Evolutionary conservation across 2,329 filamentous ascomycete species (phyloP).

Genomic region (Davidsoniella australis): DNA sequence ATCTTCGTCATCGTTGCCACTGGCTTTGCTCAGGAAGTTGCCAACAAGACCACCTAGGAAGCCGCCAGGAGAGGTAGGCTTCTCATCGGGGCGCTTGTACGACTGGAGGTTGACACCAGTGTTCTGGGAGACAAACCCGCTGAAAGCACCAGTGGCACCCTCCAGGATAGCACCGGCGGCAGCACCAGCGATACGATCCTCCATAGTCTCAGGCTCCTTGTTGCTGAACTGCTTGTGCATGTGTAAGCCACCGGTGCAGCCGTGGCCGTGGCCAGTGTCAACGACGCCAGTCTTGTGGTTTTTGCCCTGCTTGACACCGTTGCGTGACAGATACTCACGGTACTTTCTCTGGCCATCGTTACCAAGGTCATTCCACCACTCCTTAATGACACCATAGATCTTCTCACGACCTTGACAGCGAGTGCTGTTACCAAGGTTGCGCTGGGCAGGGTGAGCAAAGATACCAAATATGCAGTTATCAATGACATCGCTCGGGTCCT

Average conservation of each 20-base stretch:
- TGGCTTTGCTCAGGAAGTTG: conserved; percentile 35
- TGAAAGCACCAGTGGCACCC: conserved; percentile 37
- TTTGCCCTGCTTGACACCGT: conserved; percentile 57
- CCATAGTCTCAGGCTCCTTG: conserved; percentile 28
- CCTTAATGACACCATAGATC: conserved; percentile 65
- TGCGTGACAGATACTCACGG: conserved; percentile 56
- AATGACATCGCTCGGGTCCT: conserved; percentile 55
- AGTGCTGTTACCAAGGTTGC: conserved; percentile 51
- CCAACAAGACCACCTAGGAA: conserved; percentile 53
- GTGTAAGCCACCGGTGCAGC: conserved; percentile 60
- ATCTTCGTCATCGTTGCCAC: conserved; percentile 28
- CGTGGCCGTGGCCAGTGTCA: conserved; percentile 73
- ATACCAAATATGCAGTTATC: conserved; percentile 66
- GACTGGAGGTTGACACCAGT: conserved; percentile 26
- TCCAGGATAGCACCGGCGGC: conserved; percentile 40
- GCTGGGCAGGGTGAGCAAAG: conserved; percentile 75
- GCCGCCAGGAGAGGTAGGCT: conserved; percentile 46
- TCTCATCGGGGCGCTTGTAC: conserved; percentile 18
- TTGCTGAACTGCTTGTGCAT: conserved; percentile 49
- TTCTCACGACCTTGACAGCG: conserved; percentile 51
- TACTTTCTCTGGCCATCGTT: conserved; percentile 48
- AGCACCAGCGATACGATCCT: conserved; percentile 38
- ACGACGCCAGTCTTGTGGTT: conserved; percentile 80
- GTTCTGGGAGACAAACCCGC: conserved; percentile 28
- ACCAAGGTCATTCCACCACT: conserved; percentile 63